Evolutionary conservation across 208 protist species (phyloP), one percentile per base, ranked within the genome.

Genomic region (Phytomonas serpens): DNA sequence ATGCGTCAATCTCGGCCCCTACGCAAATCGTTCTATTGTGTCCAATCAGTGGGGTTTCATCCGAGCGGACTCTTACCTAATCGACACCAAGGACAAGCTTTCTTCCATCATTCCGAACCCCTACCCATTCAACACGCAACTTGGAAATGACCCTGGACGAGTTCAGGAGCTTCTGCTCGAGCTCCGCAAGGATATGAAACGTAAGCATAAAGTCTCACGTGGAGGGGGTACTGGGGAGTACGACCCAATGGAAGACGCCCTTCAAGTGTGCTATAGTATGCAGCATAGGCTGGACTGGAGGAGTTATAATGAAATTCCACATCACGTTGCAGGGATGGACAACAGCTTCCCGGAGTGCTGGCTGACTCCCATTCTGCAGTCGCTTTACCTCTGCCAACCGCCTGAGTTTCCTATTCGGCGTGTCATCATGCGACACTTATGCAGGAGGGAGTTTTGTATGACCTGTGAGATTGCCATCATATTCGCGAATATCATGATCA

Each of bases 291-390:
- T 92, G 64, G 87, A 93, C 64, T 96, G 91, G 89, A 78, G 79
- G 68, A 84, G 68, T 47, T 92, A 87, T 81, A 96, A 96, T 76
- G 79, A 84, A 72, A 82, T 92, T 33, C 85, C 91, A 34, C 80
- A 89, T 51, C 81, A 89, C 16, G 80, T 92, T 31, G 78, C 94
- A 34, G 91, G 91, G 29, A 72, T 94, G 2, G 91, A 96, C 74
- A 96, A 96, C 76, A 93, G 87, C 77, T 92, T 91, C 67, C 88
- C 88, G 31, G 91, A 96, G 81, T 96, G 83, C 74, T 96, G 91
- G 89, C 82, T 96, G 33, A 93, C 83, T 10, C 72, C 88, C 14
- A 76, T 93, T 23, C 72, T 96, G 61, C 91, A 96, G 76, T 92
- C 82, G 16, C 78, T 96, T 1, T 96, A 93, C 75, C 79, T 93